Evolutionary conservation across 139 green algal species (phyloP).

Genomic region (Picochlorum sp.): DNA sequence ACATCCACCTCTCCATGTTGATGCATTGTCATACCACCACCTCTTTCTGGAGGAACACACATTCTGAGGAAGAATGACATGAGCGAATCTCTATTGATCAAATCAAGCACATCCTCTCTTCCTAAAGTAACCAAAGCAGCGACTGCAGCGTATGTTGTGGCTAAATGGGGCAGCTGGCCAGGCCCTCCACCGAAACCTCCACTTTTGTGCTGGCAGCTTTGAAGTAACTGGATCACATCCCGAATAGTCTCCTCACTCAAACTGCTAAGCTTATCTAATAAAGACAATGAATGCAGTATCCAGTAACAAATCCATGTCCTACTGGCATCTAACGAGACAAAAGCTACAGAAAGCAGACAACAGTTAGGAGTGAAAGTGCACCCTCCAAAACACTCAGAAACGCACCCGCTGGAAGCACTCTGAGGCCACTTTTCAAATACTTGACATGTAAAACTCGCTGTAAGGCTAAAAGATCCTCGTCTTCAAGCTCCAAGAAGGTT

Average conservation of each 20-base stretch:
- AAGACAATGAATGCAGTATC: constrained; percentile 76
- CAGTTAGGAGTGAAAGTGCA: neutral
- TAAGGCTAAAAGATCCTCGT: no score
- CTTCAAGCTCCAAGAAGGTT: no score
- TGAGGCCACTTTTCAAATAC: no score
- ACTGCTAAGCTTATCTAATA: constrained; percentile 41
- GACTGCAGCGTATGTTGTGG: constrained; percentile 86
- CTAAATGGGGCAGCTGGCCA: constrained; percentile 86
- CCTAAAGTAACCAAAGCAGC: constrained; percentile 74
- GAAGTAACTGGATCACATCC: constrained; percentile 63
- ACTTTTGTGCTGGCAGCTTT: constrained; percentile 49
- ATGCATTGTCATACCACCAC: constrained; percentile 82
- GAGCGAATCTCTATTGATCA: constrained; percentile 43
- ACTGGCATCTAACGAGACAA: constrained; percentile 66
- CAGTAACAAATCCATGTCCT: constrained; percentile 89
- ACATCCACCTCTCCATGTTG: constrained; percentile 90
- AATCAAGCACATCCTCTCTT: constrained; percentile 42
- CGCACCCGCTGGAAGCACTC: no score
- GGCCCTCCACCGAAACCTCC: constrained; percentile 87
- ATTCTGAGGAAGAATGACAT: constrained; percentile 65
- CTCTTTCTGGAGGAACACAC: constrained; percentile 46
- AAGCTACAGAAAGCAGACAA: constrained; percentile 23
- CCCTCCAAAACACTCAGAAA: neutral
- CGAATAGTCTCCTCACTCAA: neutral
- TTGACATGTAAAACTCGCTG: no score